Conservation (phyloP, 768 basidiomycete genomes). For the Boletus edulis region DNA sequence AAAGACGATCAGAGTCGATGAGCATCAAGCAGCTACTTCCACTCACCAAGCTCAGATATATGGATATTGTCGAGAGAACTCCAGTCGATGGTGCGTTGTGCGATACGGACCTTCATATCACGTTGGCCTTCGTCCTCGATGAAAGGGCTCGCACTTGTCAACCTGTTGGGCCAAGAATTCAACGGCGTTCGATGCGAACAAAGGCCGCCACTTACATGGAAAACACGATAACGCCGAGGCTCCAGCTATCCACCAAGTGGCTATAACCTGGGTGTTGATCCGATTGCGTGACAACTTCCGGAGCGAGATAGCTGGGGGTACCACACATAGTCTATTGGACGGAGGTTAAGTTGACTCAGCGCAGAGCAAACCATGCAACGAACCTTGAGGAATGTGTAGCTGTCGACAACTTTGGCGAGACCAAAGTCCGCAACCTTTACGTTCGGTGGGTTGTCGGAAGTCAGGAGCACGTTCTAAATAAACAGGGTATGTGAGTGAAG, state of each 20-base stretch:
- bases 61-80: slow-evolving; percentile 36
- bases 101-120: slow-evolving; percentile 62
- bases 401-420: slow-evolving; percentile 87
- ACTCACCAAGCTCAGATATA: slow-evolving; percentile 49
- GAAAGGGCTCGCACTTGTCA: slow-evolving; percentile 78
- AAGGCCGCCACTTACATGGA: slow-evolving; percentile 61
- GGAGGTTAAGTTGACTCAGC: neutral
- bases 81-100: slow-evolving; percentile 64
- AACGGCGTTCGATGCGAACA: neutral
- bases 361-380: slow-evolving; percentile 18
- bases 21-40: neutral
- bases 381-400: slow-evolving; percentile 72
- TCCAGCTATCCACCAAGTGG: slow-evolving; percentile 93
- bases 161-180: slow-evolving; percentile 41
- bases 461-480: slow-evolving; percentile 78
- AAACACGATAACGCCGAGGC: slow-evolving; percentile 91
- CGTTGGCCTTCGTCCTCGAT: slow-evolving; percentile 64
- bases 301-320: slow-evolving; percentile 91
- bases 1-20: neutral
- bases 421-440: slow-evolving; percentile 97
- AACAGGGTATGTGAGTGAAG: slow-evolving; percentile 1
- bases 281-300: slow-evolving; percentile 76
- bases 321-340: slow-evolving; percentile 83
- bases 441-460: slow-evolving; percentile 58
- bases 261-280: slow-evolving; percentile 69